A percentile compares a stretch with the other conserved stretches of the same genome.
Evolutionary conservation across 179 eudicot genomes (phyloP).

Genomic region (Beta corolliflora): DNA sequence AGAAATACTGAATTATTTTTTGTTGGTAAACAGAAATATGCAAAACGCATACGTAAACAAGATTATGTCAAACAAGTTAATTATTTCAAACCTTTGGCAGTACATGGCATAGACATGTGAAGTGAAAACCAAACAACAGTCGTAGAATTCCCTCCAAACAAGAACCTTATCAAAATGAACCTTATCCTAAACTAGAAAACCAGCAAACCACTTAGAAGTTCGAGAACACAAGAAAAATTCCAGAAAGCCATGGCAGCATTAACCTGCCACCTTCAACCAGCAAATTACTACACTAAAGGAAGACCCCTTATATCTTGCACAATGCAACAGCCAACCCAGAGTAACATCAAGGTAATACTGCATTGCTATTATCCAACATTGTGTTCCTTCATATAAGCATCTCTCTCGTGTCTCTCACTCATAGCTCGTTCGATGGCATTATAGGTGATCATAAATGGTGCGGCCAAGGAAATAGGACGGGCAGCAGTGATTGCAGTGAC

Average conservation of each 20-base stretch:
- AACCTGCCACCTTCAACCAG: constrained; percentile 45
- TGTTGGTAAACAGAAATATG: too few species aligned
- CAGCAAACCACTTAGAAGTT: constrained; percentile 13
- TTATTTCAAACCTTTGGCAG: too few species aligned
- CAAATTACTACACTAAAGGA: constrained; percentile 21
- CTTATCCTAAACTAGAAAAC: constrained; percentile 42
- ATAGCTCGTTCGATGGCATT: not conserved
- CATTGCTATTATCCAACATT: not conserved
- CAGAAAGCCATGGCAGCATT: constrained; percentile 55
- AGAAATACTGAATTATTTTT: too few species aligned
- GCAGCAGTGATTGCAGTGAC: constrained; percentile 91
- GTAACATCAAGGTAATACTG: constrained; percentile 65
- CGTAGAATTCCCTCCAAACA: constrained; percentile 31
- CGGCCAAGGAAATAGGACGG: constrained; percentile 92
- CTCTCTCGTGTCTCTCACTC: not conserved
- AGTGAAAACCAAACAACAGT: not conserved
- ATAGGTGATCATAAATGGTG: constrained; percentile 84
- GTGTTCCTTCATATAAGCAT: not conserved
- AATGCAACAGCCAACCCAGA: constrained; percentile 59
- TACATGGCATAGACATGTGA: too few species aligned
- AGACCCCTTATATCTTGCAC: constrained; percentile 52
- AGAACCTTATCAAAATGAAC: constrained; percentile 32
- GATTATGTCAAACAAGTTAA: too few species aligned
- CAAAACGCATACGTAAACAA: too few species aligned
- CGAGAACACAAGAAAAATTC: not conserved